Percentiles rank a stretch among this genome's conserved stretches.
These are phyloP conservation scores for Sonneratia caseolaris DNA, from an alignment of 345 rosid species.

Conservation along the genomic window DNA sequence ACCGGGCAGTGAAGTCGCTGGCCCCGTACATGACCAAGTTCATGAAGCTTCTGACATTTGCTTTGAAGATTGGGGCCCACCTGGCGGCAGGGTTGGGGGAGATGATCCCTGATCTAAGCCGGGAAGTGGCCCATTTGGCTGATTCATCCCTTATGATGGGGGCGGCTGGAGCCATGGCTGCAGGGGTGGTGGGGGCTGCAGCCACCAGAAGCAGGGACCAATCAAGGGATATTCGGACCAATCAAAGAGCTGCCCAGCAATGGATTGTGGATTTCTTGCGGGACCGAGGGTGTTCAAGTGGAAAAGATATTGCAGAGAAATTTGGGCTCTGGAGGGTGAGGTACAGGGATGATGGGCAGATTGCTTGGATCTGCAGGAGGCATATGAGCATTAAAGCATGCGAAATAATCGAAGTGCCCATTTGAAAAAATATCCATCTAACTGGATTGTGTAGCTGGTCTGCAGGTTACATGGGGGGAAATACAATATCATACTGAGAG, in stretches of 20 bases:
- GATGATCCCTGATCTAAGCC: constrained; percentile 89
- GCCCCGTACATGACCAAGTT: constrained; percentile 84
- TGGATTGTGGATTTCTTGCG: constrained; percentile 83
- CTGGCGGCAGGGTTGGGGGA: constrained; percentile 87
- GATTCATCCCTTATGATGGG: constrained; percentile 58
- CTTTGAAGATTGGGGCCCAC: constrained; percentile 87
- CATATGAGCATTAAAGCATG: constrained; percentile 58
- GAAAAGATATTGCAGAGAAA: constrained; percentile 82
- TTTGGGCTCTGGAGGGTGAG: constrained; percentile 86
- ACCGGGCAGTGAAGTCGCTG: constrained; percentile 51
- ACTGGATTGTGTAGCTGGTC: background rate
- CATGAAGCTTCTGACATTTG: constrained; percentile 80
- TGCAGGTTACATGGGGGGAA: background rate
- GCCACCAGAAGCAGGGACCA: constrained; percentile 34
- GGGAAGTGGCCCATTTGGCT: constrained; percentile 61
- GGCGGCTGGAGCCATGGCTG: constrained; percentile 73
- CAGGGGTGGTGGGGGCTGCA: constrained; percentile 51
- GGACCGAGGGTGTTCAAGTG: constrained; percentile 66
- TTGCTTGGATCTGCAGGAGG: constrained; percentile 89
- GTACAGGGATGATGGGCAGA: constrained; percentile 69
- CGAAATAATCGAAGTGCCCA: constrained; percentile 62
- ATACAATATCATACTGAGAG: background rate
- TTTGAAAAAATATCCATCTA: constrained; percentile 11
- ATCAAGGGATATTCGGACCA: constrained; percentile 49
- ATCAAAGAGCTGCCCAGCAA: constrained; percentile 70